Percentiles rank a stretch among this genome's conserved stretches.
These are phyloP conservation scores for Lathyrus aphaca DNA, from an alignment of 306 rosid genomes.

Conservation along the genomic window DNA sequence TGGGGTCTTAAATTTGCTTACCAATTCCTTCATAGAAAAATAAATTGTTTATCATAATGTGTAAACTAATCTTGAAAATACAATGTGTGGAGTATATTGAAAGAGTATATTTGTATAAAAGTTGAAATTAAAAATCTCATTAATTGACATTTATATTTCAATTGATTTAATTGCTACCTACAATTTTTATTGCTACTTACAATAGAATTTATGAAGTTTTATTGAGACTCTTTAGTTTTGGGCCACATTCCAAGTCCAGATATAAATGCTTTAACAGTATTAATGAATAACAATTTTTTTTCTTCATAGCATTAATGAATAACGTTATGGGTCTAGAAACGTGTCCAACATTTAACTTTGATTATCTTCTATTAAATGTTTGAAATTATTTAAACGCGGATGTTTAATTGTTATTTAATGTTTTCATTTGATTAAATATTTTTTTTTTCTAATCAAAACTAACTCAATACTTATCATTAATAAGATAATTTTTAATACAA, in stretches of 20 bases:
- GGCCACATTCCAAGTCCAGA: conserved; percentile 11
- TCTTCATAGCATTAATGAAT: conserved; percentile 8
- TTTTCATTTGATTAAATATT: conserved; percentile 8
- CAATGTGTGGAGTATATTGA: background rate
- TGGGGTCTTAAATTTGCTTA: no score
- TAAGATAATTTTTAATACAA: no score
- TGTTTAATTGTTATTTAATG: background rate
- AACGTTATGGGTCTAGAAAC: conserved; percentile 15
- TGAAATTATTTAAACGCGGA: conserved; percentile 6
- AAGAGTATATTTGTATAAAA: background rate
- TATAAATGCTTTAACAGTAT: background rate
- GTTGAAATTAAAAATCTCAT: background rate
- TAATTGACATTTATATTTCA: background rate
- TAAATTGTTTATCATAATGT: no score
- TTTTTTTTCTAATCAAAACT: no score
- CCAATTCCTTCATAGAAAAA: no score
- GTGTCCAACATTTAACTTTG: conserved; percentile 10
- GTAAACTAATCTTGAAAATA: background rate
- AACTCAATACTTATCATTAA: no score
- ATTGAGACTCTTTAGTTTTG: conserved; percentile 9
- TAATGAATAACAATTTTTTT: conserved; percentile 15
- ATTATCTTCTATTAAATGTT: conserved; percentile 10
- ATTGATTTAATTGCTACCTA: conserved; percentile 30
- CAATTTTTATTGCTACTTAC: conserved; percentile 28
- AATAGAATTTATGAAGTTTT: conserved; percentile 6